phyloP scores from a whole-genome alignment of 208 protist species.

The Vickermania ingenoplastis region DNA sequence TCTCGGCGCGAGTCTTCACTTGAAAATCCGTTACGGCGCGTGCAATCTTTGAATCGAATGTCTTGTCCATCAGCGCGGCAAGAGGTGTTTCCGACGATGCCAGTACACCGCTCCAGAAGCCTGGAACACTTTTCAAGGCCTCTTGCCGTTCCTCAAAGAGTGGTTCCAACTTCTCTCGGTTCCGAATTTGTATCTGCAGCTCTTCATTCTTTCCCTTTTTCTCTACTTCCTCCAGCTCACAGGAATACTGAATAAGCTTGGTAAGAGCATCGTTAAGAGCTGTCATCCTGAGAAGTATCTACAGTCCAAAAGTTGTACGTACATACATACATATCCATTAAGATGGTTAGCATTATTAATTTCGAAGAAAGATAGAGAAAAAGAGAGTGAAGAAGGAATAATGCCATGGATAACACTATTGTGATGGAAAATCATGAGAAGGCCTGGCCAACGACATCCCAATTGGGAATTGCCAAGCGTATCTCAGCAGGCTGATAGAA shows the following conservation, averaged over 20 bases:
- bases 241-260: constrained; percentile 25
- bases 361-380: constrained; percentile 6
- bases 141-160: constrained; percentile 44
- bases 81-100: constrained; percentile 27
- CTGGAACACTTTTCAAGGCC: constrained; percentile 22
- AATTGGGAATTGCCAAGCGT: no score
- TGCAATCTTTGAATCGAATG: constrained; percentile 68
- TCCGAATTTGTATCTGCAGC: constrained; percentile 18
- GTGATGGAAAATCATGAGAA: no score
- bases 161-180: constrained; percentile 43
- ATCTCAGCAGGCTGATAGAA: no score
- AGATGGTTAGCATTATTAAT: no score
- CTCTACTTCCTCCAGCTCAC: constrained; percentile 24
- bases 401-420: no score
- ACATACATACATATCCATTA: no score
- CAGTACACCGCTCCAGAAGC: constrained; percentile 62
- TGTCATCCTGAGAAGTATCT: not conserved
- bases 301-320: constrained; percentile 2
- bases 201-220: constrained; percentile 18
- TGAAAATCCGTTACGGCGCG: constrained; percentile 59
- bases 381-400: constrained; percentile 7
- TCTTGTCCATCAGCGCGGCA: constrained; percentile 42
- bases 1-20: constrained; percentile 26
- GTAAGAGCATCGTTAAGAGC: constrained; percentile 2
- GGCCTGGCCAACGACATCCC: no score